Conservation (phyloP, 1,284 basidiomycete species). For the Rhodotorula sp. region DNA sequence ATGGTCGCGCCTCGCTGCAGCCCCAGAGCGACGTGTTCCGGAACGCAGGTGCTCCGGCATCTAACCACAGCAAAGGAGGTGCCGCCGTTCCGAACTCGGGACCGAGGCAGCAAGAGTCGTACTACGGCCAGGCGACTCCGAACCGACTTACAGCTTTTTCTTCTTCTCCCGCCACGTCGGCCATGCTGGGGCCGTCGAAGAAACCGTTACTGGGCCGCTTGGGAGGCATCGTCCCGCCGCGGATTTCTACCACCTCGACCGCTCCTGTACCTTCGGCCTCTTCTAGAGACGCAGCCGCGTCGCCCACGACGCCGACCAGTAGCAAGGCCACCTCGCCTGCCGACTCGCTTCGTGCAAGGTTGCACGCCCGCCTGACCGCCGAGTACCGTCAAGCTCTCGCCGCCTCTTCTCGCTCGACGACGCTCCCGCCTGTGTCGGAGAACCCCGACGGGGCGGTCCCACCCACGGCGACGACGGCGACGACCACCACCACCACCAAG, state of each 20-base stretch:
- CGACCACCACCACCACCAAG: neutral
- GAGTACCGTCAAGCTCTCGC: constrained; percentile 37
- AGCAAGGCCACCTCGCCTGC: neutral
- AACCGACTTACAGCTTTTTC: neutral
- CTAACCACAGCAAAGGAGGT: too few species aligned
- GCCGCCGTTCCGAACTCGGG: neutral
- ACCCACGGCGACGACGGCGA: neutral
- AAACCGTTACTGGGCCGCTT: constrained; percentile 9
- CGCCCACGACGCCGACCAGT: neutral
- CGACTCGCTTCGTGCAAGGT: constrained; percentile 10
- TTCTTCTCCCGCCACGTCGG: too few species aligned
- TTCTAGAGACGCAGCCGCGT: neutral
- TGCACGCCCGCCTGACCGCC: constrained; percentile 31
- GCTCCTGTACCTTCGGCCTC: neutral
- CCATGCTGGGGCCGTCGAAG: neutral
- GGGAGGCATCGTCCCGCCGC: neutral
- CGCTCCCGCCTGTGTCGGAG: too few species aligned
- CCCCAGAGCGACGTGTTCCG: neutral
- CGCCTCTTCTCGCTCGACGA: neutral
- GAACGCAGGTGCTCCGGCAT: too few species aligned
- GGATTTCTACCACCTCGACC: too few species aligned
- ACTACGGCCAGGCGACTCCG: neutral
- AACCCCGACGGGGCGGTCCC: neutral
- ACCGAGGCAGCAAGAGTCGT: constrained; percentile 9
- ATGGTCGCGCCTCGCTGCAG: constrained; percentile 4